These are phyloP conservation scores for Teunomyces kruisii DNA, from an alignment of 805 yeast genomes.

Conservation along the genomic window DNA sequence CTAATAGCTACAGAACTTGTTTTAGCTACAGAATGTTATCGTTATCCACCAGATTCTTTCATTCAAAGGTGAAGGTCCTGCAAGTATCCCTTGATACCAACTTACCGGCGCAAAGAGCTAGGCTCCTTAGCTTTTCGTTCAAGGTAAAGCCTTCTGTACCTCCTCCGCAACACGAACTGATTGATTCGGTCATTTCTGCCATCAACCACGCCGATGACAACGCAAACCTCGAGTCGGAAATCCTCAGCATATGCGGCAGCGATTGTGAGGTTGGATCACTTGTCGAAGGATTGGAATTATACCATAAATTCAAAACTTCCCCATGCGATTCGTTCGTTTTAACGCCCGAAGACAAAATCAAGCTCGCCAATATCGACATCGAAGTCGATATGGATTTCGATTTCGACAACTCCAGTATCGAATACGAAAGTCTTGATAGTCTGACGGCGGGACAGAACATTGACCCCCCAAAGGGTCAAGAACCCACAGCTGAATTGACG, in stretches of 20 bases:
- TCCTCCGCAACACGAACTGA: no score
- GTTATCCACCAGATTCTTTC: not conserved
- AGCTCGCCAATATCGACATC: not conserved
- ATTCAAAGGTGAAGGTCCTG: not conserved
- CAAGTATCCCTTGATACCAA: not conserved
- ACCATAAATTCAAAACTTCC: not conserved
- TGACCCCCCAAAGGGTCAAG: not conserved
- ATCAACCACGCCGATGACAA: no score
- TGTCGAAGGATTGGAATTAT: not conserved
- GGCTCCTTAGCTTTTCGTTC: not conserved
- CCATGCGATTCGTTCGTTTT: not conserved
- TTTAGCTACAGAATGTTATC: conserved; percentile 2
- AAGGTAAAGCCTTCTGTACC: no score
- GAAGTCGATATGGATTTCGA: not conserved
- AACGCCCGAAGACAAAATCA: not conserved
- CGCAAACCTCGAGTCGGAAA: not conserved
- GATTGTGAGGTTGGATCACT: not conserved
- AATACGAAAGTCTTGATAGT: no score
- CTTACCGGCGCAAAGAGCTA: no score
- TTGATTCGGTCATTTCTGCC: no score
- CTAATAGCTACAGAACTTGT: not conserved
- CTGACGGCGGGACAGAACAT: not conserved
- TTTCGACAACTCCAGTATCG: not conserved
- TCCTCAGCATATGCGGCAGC: not conserved
- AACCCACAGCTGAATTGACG: not conserved